phyloP scores from a whole-genome alignment of 768 basidiomycete genomes.

The Xerocomellus chrysenteron region DNA sequence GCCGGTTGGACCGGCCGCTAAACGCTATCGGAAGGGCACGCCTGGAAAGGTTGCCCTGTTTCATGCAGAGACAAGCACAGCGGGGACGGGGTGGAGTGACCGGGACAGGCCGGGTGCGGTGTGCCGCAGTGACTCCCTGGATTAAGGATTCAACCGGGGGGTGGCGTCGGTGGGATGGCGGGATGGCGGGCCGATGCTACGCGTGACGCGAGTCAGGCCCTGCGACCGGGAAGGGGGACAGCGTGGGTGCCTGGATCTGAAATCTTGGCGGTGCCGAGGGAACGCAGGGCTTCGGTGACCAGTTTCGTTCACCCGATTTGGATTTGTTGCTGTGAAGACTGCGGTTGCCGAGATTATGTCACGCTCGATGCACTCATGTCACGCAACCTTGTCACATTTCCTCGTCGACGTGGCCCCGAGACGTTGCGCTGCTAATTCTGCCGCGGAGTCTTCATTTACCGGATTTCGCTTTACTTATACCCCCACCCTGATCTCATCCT shows the following conservation, averaged over 20 bases:
- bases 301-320: conserved; percentile 39
- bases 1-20: background rate
- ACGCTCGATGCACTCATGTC: conserved; percentile 27
- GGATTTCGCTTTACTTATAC: conserved; percentile 22
- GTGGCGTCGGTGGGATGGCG: conserved; percentile 16
- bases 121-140: background rate
- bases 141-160: conserved; percentile 16
- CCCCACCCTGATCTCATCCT: conserved; percentile 7
- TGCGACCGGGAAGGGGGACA: background rate
- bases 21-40: background rate
- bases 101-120: conserved; percentile 13
- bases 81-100: background rate
- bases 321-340: conserved; percentile 31
- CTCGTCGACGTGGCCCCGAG: conserved; percentile 39
- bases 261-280: conserved; percentile 50
- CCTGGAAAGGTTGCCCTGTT: conserved; percentile 10
- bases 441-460: conserved; percentile 31
- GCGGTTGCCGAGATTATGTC: conserved; percentile 35
- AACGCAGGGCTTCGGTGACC: conserved; percentile 28
- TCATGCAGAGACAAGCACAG: background rate
- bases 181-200: conserved; percentile 21
- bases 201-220: conserved; percentile 12
- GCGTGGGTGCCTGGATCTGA: conserved; percentile 35
- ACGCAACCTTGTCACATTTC: conserved; percentile 25
- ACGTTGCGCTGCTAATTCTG: conserved; percentile 32